phyloP scores from a whole-genome alignment of 2,329 filamentous ascomycete species.

The Fusarium verrucosum region DNA sequence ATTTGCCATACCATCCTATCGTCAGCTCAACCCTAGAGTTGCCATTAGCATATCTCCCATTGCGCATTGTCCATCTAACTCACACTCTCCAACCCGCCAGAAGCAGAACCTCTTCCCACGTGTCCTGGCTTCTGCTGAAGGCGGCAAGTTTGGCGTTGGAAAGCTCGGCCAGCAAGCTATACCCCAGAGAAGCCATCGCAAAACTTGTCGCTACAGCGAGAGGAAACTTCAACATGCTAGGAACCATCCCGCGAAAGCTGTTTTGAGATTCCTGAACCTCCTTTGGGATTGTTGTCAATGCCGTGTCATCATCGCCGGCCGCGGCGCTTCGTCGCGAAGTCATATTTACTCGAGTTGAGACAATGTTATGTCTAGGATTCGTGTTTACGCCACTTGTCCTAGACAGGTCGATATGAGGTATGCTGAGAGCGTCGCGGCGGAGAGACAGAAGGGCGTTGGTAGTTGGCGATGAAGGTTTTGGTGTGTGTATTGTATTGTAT shows the following conservation, averaged over 20 bases:
- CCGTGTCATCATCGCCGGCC: constrained; percentile 31
- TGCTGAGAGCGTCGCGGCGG: constrained; percentile 10
- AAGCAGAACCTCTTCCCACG: constrained; percentile 67
- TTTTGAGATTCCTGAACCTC: constrained; percentile 15
- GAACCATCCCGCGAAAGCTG: constrained; percentile 48
- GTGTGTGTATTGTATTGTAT: neutral
- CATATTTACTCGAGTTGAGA: constrained; percentile 22
- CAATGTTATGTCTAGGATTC: neutral
- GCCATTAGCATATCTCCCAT: constrained; percentile 3
- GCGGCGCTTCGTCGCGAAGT: constrained; percentile 39
- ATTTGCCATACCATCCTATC: constrained; percentile 76
- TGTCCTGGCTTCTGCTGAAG: constrained; percentile 71
- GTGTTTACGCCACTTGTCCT: constrained; percentile 11
- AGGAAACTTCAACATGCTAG: constrained; percentile 60
- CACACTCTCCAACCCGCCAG: constrained; percentile 65
- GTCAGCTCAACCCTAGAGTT: constrained; percentile 70
- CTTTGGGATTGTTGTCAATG: constrained; percentile 22
- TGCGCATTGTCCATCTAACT: constrained; percentile 47
- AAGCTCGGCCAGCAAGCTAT: constrained; percentile 68
- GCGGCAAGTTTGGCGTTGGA: constrained; percentile 72
- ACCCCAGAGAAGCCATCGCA: constrained; percentile 69
- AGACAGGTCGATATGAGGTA: neutral
- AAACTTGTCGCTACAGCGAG: constrained; percentile 65
- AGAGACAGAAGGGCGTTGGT: constrained; percentile 3
- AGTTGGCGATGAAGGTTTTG: neutral